phyloP scores from a whole-genome alignment of 2,329 filamentous ascomycete species.

The Alternaria sp. region DNA sequence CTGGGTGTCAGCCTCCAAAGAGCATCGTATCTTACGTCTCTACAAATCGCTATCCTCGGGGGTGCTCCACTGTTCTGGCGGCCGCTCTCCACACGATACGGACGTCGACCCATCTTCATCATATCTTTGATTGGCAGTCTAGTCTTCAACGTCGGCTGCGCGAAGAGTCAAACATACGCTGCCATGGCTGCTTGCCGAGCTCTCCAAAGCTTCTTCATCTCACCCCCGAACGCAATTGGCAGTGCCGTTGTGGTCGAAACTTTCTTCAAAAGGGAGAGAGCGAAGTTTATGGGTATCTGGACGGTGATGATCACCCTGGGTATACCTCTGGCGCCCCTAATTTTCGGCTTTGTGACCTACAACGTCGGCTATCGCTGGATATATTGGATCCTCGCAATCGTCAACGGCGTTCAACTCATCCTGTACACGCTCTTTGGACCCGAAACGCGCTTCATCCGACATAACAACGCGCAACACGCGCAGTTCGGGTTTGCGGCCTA shows the following conservation, averaged over 20 bases:
- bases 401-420: conserved; percentile 63
- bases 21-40: conserved; percentile 61
- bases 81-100: conserved; percentile 61
- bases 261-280: conserved; percentile 63
- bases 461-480: conserved; percentile 43
- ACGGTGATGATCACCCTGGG: conserved; percentile 60
- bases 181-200: conserved; percentile 60
- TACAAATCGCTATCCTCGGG: conserved; percentile 63
- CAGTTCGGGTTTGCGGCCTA: conserved; percentile 43
- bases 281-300: conserved; percentile 65
- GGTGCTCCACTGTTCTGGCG: conserved; percentile 64
- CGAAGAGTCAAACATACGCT: conserved; percentile 56
- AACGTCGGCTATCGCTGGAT: conserved; percentile 65
- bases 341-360: conserved; percentile 57
- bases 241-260: conserved; percentile 65
- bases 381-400: conserved; percentile 64
- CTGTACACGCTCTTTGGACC: conserved; percentile 59
- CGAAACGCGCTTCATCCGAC: conserved; percentile 62
- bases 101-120: conserved; percentile 62
- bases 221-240: conserved; percentile 61
- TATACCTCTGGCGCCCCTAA: conserved; percentile 52
- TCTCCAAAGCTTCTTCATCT: conserved; percentile 64
- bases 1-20: conserved; percentile 57
- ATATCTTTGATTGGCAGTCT: conserved; percentile 57
- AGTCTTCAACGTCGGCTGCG: conserved; percentile 62